Percentiles rank a stretch among this genome's conserved stretches.
These are phyloP conservation scores for Cyberlindnera mrakii DNA, from an alignment of 805 yeast genomes.

Conservation along the genomic window DNA sequence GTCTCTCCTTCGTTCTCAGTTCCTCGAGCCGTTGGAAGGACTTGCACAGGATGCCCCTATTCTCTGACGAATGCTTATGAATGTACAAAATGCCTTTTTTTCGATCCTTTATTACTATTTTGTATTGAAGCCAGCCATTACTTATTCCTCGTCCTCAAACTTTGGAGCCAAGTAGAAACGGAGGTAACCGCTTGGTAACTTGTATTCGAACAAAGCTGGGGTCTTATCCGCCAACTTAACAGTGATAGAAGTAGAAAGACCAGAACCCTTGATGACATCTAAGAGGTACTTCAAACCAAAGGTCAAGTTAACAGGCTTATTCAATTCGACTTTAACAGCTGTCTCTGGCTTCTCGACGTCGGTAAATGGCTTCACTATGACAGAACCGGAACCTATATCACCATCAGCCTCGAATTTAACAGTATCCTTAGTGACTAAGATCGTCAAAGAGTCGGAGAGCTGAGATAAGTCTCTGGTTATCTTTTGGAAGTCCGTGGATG, in stretches of 20 bases:
- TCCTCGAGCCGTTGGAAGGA: constrained; percentile 27
- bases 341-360: constrained; percentile 78
- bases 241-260: constrained; percentile 70
- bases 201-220: constrained; percentile 92
- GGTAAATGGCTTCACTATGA: constrained; percentile 76
- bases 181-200: constrained; percentile 84
- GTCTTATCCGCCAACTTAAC: constrained; percentile 84
- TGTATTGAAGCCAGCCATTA: constrained; percentile 1
- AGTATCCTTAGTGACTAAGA: constrained; percentile 85
- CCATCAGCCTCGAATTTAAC: constrained; percentile 89
- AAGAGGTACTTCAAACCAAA: constrained; percentile 88
- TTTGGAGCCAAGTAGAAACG: constrained; percentile 97
- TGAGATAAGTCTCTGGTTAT: constrained; percentile 83
- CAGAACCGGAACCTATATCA: constrained; percentile 83
- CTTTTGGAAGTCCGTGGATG: constrained; percentile 82
- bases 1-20: constrained; percentile 50
- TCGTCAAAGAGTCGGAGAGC: constrained; percentile 80
- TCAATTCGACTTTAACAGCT: constrained; percentile 68
- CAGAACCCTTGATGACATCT: constrained; percentile 88
- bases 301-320: constrained; percentile 80
- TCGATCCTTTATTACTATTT: neutral
- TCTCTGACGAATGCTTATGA: no score
- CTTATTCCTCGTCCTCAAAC: constrained; percentile 78
- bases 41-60: neutral
- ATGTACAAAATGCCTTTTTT: no score